These are phyloP conservation scores for Spergularia azorica DNA, from an alignment of 179 eudicot species.

Conservation along the genomic window DNA sequence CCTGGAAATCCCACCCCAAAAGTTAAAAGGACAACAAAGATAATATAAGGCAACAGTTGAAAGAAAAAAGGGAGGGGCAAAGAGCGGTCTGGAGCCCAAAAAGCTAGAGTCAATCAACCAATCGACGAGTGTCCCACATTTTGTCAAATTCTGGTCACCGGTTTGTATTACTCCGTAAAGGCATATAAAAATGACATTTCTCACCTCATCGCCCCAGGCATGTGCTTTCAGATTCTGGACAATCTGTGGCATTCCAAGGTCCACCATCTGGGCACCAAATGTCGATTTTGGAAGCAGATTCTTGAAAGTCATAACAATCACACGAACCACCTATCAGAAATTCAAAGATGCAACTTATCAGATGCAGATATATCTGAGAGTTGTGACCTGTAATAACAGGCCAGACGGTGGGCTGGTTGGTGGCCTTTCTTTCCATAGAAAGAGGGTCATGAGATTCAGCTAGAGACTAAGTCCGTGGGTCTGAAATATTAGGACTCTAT, in stretches of 20 bases:
- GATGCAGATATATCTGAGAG: neutral
- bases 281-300: slow-evolving; percentile 84
- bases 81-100: too few species aligned
- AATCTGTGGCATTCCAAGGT: slow-evolving; percentile 76
- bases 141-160: too few species aligned
- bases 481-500: neutral
- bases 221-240: slow-evolving; percentile 79
- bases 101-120: neutral
- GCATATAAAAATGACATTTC: too few species aligned
- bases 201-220: slow-evolving; percentile 92
- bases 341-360: neutral
- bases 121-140: too few species aligned
- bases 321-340: slow-evolving; percentile 72
- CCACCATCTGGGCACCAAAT: slow-evolving; percentile 94
- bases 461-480: neutral
- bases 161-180: neutral
- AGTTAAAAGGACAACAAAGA: neutral
- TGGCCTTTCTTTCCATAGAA: neutral
- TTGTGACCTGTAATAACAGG: neutral
- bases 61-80: too few species aligned
- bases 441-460: slow-evolving; percentile 14
- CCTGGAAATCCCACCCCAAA: slow-evolving; percentile 41
- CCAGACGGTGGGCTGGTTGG: neutral
- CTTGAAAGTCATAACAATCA: slow-evolving; percentile 78
- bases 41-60: too few species aligned